Conservation (phyloP, 2,329 filamentous ascomycete species). For the Alternaria metachromatica region DNA sequence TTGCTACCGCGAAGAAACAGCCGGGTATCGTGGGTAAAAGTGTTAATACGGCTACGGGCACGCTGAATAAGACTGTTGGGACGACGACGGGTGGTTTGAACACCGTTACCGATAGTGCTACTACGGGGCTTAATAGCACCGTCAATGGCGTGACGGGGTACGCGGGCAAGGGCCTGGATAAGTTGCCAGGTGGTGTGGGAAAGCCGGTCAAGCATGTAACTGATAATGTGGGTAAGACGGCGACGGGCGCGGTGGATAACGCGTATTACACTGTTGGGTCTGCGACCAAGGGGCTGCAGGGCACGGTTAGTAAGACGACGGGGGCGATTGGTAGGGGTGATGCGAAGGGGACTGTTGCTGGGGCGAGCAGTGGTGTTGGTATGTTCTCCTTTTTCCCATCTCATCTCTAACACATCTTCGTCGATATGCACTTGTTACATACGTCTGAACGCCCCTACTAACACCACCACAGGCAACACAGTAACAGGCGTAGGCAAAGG, state of each 20-base stretch:
- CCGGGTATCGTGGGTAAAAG: conserved; percentile 45
- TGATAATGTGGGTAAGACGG: conserved; percentile 51
- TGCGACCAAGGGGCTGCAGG: conserved; percentile 51
- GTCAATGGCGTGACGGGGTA: conserved; percentile 48
- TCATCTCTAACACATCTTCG: neutral
- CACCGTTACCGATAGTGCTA: conserved; percentile 47
- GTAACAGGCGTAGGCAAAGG: conserved; percentile 46
- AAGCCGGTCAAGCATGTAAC: conserved; percentile 51
- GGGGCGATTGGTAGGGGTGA: conserved; percentile 53
- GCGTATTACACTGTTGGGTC: conserved; percentile 51
- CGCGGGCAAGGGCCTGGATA: conserved; percentile 47
- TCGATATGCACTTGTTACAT: neutral
- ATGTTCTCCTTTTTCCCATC: neutral
- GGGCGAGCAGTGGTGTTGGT: conserved; percentile 46
- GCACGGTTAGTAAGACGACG: conserved; percentile 54
- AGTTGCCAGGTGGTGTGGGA: conserved; percentile 42
- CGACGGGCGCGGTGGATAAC: conserved; percentile 48
- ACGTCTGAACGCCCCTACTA: neutral
- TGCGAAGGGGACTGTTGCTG: conserved; percentile 47
- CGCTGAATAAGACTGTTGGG: conserved; percentile 44
- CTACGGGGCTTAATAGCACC: conserved; percentile 44
- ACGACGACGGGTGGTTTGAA: conserved; percentile 46
- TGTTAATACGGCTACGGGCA: conserved; percentile 42
- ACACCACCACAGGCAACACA: conserved; percentile 39
- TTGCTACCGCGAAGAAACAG: conserved; percentile 33